A percentile compares a stretch with the other conserved stretches of the same genome.
phyloP scores from a whole-genome alignment of 148 eudicot species.

The Vaccinium myrtillus region DNA sequence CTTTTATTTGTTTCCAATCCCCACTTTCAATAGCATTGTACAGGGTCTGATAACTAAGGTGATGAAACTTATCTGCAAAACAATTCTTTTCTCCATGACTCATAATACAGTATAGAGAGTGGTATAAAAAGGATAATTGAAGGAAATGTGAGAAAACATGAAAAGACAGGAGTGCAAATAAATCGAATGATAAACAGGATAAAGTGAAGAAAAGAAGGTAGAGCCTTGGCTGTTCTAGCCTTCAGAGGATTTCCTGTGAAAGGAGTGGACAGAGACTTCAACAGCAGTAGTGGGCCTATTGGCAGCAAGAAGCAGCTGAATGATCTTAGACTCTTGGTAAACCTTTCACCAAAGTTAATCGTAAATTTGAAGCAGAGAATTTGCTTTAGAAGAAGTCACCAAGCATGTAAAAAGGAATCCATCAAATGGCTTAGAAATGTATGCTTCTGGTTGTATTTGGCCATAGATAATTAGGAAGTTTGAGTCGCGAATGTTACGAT shows the following conservation, averaged over 20 bases:
- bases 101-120: too few species aligned
- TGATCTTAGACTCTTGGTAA: too few species aligned
- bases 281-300: too few species aligned
- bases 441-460: not conserved
- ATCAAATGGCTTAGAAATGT: not conserved
- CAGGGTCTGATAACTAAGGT: not conserved
- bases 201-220: too few species aligned
- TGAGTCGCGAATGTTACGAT: not conserved
- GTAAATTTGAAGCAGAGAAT: not conserved
- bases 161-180: not conserved
- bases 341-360: too few species aligned
- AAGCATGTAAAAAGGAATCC: not conserved
- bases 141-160: not conserved
- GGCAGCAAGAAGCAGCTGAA: too few species aligned
- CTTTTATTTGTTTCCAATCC: not conserved
- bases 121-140: not conserved
- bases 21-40: not conserved
- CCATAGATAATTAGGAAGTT: not conserved
- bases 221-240: too few species aligned
- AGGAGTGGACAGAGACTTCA: too few species aligned
- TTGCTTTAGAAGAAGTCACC: not conserved
- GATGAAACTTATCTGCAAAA: not conserved
- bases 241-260: too few species aligned
- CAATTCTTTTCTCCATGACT: not conserved
- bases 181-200: not conserved